phyloP scores from a whole-genome alignment of 495 filamentous ascomycete species.

The Penicillium pulvis region DNA sequence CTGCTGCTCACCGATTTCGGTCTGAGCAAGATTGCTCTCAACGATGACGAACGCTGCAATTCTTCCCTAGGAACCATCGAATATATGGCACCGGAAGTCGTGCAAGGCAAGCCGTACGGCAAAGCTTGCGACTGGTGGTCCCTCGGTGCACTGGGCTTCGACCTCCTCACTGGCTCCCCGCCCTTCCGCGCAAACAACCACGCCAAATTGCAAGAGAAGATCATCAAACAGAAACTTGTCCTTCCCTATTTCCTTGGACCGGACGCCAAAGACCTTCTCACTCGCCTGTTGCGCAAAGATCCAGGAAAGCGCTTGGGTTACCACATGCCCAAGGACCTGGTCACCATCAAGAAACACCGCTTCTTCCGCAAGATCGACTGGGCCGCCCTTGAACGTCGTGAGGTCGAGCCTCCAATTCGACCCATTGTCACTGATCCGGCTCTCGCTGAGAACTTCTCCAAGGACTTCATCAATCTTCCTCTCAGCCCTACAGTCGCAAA shows the following conservation, averaged over 20 bases:
- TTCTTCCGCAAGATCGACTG: conserved; percentile 98
- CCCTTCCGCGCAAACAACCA: conserved; percentile 91
- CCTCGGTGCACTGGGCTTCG: conserved; percentile 86
- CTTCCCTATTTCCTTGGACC: conserved; percentile 85
- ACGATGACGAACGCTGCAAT: conserved; percentile 75
- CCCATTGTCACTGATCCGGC: conserved; percentile 93
- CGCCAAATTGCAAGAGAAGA: conserved; percentile 89
- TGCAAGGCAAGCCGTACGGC: conserved; percentile 78
- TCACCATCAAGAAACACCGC: conserved; percentile 85
- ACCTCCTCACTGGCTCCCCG: conserved; percentile 85
- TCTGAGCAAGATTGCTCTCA: conserved; percentile 90
- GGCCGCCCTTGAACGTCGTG: conserved; percentile 74
- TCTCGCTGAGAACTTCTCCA: conserved; percentile 90
- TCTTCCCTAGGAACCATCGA: conserved; percentile 88
- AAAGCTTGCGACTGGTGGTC: conserved; percentile 99
- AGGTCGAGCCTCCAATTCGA: conserved; percentile 82
- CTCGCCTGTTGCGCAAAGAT: conserved; percentile 85
- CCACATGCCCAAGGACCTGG: conserved; percentile 84
- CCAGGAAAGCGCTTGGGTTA: conserved; percentile 83
- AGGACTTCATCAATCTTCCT: conserved; percentile 81
- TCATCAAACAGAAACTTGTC: conserved; percentile 82
- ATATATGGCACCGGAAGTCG: conserved; percentile 98
- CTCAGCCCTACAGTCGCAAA: conserved; percentile 67
- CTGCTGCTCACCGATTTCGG: conserved; percentile 96
- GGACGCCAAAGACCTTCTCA: conserved; percentile 92